Conservation (phyloP, 306 rosid genomes). For the Cucurbita pepo region DNA sequence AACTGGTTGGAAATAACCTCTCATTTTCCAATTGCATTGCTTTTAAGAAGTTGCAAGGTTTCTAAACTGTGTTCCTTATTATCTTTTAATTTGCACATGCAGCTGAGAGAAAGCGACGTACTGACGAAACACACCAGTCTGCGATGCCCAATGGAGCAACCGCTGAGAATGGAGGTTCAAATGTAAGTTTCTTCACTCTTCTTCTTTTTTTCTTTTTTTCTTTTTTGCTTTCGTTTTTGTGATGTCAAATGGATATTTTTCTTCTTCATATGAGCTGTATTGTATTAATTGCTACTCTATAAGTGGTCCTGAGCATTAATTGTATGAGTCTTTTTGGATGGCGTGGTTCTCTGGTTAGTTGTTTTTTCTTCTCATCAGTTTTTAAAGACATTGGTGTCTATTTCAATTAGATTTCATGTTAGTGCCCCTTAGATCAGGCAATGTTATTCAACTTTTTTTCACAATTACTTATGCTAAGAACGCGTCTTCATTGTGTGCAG, state of each 20-base stretch:
- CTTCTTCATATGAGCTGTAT: not conserved
- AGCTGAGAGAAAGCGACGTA: slow-evolving; percentile 71
- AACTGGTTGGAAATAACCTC: too few relatives aligned
- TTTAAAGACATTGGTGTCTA: not conserved
- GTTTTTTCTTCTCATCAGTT: not conserved
- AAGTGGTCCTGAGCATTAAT: not conserved
- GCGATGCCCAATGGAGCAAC: slow-evolving; percentile 44
- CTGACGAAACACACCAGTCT: slow-evolving; percentile 53
- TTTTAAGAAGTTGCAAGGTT: not conserved
- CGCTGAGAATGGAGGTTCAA: slow-evolving; percentile 56
- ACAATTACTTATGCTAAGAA: not conserved
- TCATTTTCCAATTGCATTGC: not conserved
- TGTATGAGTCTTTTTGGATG: not conserved
- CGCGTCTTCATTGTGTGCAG: slow-evolving; percentile 16
- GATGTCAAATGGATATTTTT: not conserved
- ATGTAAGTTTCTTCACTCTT: slow-evolving; percentile 29
- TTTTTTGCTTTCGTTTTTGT: not conserved
- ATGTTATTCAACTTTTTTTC: not conserved
- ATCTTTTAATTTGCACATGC: slow-evolving; percentile 6
- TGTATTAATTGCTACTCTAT: not conserved
- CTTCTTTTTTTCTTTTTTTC: too few relatives aligned
- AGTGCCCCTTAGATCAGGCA: not conserved
- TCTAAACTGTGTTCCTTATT: not conserved
- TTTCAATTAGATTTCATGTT: not conserved
- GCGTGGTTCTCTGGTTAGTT: not conserved